phyloP scores from a whole-genome alignment of 139 green algal genomes.

The Coccomyxa sp. region DNA sequence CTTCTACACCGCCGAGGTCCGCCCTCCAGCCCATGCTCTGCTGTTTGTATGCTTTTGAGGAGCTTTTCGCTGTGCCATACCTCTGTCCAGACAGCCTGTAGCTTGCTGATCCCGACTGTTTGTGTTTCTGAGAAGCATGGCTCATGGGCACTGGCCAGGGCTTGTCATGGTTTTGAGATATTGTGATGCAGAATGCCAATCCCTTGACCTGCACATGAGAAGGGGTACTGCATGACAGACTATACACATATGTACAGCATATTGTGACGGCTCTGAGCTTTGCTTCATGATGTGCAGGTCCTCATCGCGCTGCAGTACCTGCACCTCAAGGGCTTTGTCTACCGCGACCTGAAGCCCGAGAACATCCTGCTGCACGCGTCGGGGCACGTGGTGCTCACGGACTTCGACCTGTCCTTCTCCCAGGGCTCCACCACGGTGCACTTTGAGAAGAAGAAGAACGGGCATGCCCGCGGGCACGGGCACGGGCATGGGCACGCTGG shows the following conservation, averaged over 20 bases:
- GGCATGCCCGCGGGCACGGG: too few species aligned
- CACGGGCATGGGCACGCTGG: too few species aligned
- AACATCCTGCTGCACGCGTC: constrained; percentile 91
- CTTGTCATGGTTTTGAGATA: too few species aligned
- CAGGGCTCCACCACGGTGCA: not conserved
- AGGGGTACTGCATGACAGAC: too few species aligned
- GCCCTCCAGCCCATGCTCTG: not conserved
- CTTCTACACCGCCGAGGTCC: constrained; percentile 86
- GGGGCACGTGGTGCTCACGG: constrained; percentile 93
- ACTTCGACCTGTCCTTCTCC: constrained; percentile 93
- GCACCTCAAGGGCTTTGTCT: constrained; percentile 93
- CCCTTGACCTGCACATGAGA: too few species aligned
- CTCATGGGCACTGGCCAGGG: too few species aligned
- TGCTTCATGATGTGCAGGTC: constrained; percentile 52
- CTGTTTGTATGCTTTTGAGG: not conserved
- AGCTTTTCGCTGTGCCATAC: not conserved
- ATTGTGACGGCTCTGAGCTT: too few species aligned
- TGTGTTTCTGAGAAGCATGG: not conserved
- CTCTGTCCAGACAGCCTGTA: not conserved
- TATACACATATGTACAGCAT: too few species aligned
- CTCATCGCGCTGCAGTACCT: constrained; percentile 97
- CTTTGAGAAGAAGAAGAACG: constrained; percentile 15
- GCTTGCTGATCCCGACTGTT: not conserved
- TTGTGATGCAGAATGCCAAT: too few species aligned
- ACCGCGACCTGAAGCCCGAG: constrained; percentile 98